A percentile compares a stretch with the other conserved stretches of the same genome.
Conservation (phyloP, 345 rosid species). For the Hirschfeldia incana region DNA sequence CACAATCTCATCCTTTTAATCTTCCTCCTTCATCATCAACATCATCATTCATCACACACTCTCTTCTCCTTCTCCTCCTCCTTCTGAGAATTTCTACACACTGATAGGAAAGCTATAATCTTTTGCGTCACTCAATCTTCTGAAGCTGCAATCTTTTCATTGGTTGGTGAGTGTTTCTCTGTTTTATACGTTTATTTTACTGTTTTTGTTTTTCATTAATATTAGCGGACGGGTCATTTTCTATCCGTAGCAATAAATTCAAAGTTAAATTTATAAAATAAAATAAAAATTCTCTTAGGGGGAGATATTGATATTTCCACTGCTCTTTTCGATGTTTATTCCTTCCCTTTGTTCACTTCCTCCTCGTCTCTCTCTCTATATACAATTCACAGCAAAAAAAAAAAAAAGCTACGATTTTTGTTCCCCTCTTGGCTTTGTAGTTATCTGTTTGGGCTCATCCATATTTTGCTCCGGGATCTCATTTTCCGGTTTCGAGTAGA, state of each 20-base stretch:
- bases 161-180: conserved; percentile 43
- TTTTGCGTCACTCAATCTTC: conserved; percentile 36
- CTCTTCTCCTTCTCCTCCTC: conserved; percentile 18
- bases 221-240: conserved; percentile 40
- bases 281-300: conserved; percentile 14
- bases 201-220: conserved; percentile 3
- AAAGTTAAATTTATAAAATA: background rate
- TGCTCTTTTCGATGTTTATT: conserved; percentile 92
- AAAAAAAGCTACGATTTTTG: background rate
- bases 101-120: conserved; percentile 18
- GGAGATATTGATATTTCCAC: conserved; percentile 73
- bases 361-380: conserved; percentile 25
- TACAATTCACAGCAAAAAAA: background rate
- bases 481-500: conserved; percentile 46
- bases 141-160: conserved; percentile 13
- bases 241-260: conserved; percentile 36
- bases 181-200: background rate
- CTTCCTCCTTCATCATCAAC: conserved; percentile 40
- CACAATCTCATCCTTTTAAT: conserved; percentile 26
- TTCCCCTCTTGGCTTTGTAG: conserved; percentile 31
- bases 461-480: conserved; percentile 25
- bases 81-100: conserved; percentile 20
- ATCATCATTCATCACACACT: conserved; percentile 30
- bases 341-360: conserved; percentile 66
- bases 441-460: conserved; percentile 60